phyloP scores from a whole-genome alignment of 2,329 filamentous ascomycete species.

The Berkeleyomyces basicola region DNA sequence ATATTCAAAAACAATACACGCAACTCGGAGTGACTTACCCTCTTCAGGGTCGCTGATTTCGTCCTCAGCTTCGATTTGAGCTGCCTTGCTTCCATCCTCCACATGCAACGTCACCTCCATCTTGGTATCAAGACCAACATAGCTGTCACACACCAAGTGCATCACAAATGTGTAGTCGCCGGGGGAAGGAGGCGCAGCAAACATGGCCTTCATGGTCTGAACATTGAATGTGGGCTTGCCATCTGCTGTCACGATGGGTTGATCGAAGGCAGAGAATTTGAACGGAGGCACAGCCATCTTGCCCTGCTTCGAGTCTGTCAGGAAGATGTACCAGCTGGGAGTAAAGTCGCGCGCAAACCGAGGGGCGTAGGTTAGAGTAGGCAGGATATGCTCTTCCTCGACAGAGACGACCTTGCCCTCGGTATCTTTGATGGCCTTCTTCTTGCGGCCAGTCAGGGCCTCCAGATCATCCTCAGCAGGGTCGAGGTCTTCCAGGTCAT shows the following conservation, averaged over 20 bases:
- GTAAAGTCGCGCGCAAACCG: constrained; percentile 81
- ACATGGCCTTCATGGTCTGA: constrained; percentile 93
- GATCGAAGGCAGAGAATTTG: constrained; percentile 84
- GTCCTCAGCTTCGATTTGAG: constrained; percentile 65
- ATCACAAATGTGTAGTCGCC: constrained; percentile 91
- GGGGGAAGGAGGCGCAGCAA: constrained; percentile 80
- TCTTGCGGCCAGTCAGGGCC: constrained; percentile 63
- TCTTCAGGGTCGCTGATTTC: constrained; percentile 97
- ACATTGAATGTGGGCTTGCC: constrained; percentile 85
- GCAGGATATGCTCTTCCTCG: constrained; percentile 49
- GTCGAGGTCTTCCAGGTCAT: constrained; percentile 80
- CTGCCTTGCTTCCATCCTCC: constrained; percentile 75
- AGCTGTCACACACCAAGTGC: constrained; percentile 87
- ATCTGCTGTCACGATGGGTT: constrained; percentile 63
- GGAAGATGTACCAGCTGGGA: constrained; percentile 85
- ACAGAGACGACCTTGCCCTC: constrained; percentile 40
- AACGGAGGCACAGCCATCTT: constrained; percentile 95
- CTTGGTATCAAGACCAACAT: constrained; percentile 85
- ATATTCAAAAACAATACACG: not conserved
- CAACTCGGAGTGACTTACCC: constrained; percentile 43
- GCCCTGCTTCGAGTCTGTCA: constrained; percentile 83
- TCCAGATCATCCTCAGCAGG: constrained; percentile 85
- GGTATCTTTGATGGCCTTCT: constrained; percentile 45
- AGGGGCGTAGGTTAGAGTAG: constrained; percentile 77
- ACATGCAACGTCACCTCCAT: constrained; percentile 79